phyloP scores from a whole-genome alignment of 768 basidiomycete genomes.

The Amanita pseudoporphyria region DNA sequence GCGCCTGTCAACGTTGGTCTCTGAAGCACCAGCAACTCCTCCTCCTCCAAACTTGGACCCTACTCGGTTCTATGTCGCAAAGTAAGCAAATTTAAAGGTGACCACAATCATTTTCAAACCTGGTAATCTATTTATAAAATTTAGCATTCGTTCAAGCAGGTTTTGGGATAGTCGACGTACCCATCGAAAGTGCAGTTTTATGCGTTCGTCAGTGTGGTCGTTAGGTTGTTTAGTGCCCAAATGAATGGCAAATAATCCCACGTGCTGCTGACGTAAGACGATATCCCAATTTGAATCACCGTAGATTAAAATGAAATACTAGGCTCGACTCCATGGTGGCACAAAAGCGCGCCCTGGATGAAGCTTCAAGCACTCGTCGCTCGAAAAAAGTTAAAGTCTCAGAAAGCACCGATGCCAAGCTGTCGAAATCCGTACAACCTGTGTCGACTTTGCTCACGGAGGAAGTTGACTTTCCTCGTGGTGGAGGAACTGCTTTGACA shows the following conservation, averaged over 20 bases:
- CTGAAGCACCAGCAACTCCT: slow-evolving; percentile 91
- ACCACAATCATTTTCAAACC: slow-evolving; percentile 26
- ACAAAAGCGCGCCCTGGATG: slow-evolving; percentile 56
- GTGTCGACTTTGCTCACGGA: slow-evolving; percentile 34
- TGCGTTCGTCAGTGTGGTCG: not conserved
- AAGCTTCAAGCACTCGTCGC: slow-evolving; percentile 35
- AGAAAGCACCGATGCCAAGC: slow-evolving; percentile 19
- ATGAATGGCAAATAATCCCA: not conserved
- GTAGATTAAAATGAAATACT: not conserved
- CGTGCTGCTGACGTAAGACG: slow-evolving; percentile 3
- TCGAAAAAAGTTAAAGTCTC: slow-evolving; percentile 53
- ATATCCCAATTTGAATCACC: not conserved
- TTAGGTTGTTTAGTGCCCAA: too few species aligned
- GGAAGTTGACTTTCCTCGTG: slow-evolving; percentile 91
- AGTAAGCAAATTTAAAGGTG: slow-evolving; percentile 9
- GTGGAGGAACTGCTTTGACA: slow-evolving; percentile 84
- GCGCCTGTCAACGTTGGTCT: slow-evolving; percentile 90
- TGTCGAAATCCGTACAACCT: slow-evolving; percentile 16
- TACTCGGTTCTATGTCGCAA: slow-evolving; percentile 69
- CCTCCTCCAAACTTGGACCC: slow-evolving; percentile 95
- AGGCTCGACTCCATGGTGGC: slow-evolving; percentile 28
- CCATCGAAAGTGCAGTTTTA: slow-evolving; percentile 19
- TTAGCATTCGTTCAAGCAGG: slow-evolving; percentile 4
- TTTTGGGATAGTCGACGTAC: slow-evolving; percentile 19
- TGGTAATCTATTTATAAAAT: slow-evolving; percentile 47